Conservation (phyloP, 441 rosid species). For the Flueggea neowawraea region DNA sequence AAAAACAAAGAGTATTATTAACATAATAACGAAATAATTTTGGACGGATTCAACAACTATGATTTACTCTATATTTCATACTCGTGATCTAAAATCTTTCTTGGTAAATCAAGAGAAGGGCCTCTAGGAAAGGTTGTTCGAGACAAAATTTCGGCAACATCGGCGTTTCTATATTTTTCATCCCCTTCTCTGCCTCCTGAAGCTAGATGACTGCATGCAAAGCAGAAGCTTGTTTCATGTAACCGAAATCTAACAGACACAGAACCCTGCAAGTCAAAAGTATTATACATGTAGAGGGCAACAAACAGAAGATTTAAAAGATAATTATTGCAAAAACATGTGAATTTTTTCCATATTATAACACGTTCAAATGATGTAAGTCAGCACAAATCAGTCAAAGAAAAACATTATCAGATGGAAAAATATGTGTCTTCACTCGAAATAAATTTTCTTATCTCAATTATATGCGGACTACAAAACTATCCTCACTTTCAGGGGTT, state of each 20-base stretch:
- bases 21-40: slow-evolving; percentile 9
- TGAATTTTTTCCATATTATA: too few species aligned
- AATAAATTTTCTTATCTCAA: too few species aligned
- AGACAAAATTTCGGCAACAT: slow-evolving; percentile 54
- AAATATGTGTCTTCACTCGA: too few species aligned
- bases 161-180: slow-evolving; percentile 61
- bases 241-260: slow-evolving; percentile 75
- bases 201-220: slow-evolving; percentile 88
- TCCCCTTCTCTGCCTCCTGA: slow-evolving; percentile 91
- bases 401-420: too few species aligned
- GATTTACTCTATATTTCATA: slow-evolving; percentile 26
- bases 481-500: too few species aligned
- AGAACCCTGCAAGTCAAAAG: slow-evolving; percentile 57
- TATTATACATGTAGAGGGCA: not conserved
- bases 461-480: too few species aligned
- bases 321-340: too few species aligned
- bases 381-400: too few species aligned
- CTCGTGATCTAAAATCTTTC: slow-evolving; percentile 83
- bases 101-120: slow-evolving; percentile 53
- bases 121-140: slow-evolving; percentile 73
- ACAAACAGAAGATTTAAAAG: too few species aligned
- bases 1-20: not conserved
- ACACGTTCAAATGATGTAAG: too few species aligned
- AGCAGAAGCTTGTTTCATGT: slow-evolving; percentile 88
- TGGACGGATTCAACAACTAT: slow-evolving; percentile 17